Evolutionary conservation across 1,284 basidiomycete genomes (phyloP).

Genomic region (Testicularia cyperi): DNA sequence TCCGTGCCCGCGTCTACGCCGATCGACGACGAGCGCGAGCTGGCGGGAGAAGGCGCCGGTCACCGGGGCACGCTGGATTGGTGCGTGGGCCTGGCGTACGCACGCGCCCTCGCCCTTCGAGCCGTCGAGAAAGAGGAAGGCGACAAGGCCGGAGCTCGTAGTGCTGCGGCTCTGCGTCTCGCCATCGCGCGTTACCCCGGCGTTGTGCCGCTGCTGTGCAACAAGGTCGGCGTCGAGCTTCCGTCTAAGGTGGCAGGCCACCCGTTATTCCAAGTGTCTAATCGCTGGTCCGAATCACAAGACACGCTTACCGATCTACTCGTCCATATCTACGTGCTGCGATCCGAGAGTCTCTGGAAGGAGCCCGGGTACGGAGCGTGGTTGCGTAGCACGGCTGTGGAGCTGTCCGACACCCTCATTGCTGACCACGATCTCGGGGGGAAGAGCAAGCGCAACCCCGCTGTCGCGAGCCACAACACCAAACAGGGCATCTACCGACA

Average conservation of each 20-base stretch:
- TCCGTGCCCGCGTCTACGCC: conserved; percentile 32
- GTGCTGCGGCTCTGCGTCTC: conserved; percentile 35
- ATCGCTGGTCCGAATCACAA: conserved; percentile 2
- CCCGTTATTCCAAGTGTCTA: conserved; percentile 10
- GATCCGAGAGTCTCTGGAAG: conserved; percentile 55
- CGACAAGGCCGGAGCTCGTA: conserved; percentile 23
- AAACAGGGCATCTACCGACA: conserved; percentile 51
- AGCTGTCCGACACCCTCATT: conserved; percentile 9
- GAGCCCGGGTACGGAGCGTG: conserved; percentile 38
- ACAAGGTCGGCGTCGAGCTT: conserved; percentile 42
- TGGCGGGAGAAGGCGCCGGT: conserved; percentile 18
- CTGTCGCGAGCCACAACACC: conserved; percentile 23
- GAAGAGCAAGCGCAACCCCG: conserved; percentile 2
- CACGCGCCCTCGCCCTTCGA: conserved; percentile 46
- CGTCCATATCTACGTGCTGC: conserved; percentile 49
- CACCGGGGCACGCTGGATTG: conserved; percentile 51
- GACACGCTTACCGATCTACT: conserved; percentile 45
- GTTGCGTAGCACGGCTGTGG: conserved; percentile 33
- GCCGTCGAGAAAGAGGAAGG: conserved; percentile 46
- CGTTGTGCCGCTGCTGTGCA: conserved; percentile 44
- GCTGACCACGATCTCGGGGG: conserved; percentile 8
- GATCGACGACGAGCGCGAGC: conserved; percentile 33
- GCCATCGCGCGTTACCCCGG: conserved; percentile 51
- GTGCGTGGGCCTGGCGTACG: conserved; percentile 49
- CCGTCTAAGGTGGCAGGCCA: conserved; percentile 22